Base-by-base conservation (phyloP, 768 basidiomycete genomes). In the Clitopilus hobsonii region DNA sequence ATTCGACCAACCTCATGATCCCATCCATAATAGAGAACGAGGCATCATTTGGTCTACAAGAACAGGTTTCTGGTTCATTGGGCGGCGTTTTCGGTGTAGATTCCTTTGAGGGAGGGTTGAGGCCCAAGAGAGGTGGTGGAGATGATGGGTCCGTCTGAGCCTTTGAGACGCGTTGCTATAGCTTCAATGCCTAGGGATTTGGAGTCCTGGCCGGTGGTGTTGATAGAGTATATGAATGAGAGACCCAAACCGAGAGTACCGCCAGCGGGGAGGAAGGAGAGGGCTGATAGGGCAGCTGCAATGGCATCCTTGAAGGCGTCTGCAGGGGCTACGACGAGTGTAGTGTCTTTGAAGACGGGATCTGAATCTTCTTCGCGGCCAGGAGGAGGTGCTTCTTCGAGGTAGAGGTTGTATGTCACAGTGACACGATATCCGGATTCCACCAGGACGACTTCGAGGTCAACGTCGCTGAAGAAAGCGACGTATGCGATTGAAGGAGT, bases 381-480 rank as follows among this genome's bases (percentile, higher is more conserved):
- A 30, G n/a, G 7, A 30, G 29, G 14, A 7, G 29, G 7, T 30
- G 14, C 29, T 30, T 30, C 29, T 18, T 54, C 61, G 45, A 68
- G 66, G 56, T 70, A 74, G 29, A 75, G 71, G 58, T 74, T 75
- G 62, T 74, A 77, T 0, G 74, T 77, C 36, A 77, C 56, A 0
- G 75, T 75, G 5, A 79, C 67, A 1, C 75, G 68, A 59, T 74
- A 58, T 0, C 77, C 76, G 0, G 71, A 67, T 0, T 52, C 59
- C 6, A 77, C 72, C 7, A 61, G 58, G 1, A 59, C 20, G 22
- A 76, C 73, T 60, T 76, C 73, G 38, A 76, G 74, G 51, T 74
- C 74, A 50, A 77, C 68, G 54, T 76, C 74, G 59, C 70, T 70
- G 54, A 62, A 71, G 56, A 71, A 71, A 13, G 68, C 71, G 32